Conservation (phyloP, 129 eudicot species). For the Pulicaria dysenterica region DNA sequence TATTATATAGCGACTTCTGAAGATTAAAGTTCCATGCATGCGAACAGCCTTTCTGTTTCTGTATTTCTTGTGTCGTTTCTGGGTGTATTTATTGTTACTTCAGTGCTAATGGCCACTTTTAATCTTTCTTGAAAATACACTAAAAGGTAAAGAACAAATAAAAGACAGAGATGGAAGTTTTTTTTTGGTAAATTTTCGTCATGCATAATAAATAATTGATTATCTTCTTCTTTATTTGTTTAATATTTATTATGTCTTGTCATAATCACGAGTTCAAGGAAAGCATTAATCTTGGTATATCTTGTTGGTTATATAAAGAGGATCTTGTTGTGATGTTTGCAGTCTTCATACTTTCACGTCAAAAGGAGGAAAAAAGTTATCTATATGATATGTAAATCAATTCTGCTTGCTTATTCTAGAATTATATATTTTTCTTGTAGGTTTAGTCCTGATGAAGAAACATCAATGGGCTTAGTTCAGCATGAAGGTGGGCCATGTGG, state of each 20-base stretch:
- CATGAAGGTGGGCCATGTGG: conserved; percentile 99
- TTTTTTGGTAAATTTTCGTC: no score
- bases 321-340: not conserved
- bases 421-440: conserved; percentile 42
- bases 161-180: no score
- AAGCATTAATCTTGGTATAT: not conserved
- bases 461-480: conserved; percentile 98
- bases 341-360: not conserved
- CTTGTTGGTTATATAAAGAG: not conserved
- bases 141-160: no score
- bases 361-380: not conserved
- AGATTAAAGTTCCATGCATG: no score
- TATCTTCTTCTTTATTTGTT: no score
- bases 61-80: no score
- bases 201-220: no score
- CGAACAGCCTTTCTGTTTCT: no score
- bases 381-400: conserved; percentile 12
- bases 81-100: no score
- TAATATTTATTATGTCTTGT: not conserved
- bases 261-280: not conserved
- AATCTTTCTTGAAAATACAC: no score
- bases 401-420: conserved; percentile 19
- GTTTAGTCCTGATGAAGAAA: conserved; percentile 95
- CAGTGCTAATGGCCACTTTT: no score
- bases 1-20: no score